A percentile compares a stretch with the other conserved stretches of the same genome.
Evolutionary conservation across 257 asterid species (phyloP).

Genomic region (Solanum bulbocastanum): DNA sequence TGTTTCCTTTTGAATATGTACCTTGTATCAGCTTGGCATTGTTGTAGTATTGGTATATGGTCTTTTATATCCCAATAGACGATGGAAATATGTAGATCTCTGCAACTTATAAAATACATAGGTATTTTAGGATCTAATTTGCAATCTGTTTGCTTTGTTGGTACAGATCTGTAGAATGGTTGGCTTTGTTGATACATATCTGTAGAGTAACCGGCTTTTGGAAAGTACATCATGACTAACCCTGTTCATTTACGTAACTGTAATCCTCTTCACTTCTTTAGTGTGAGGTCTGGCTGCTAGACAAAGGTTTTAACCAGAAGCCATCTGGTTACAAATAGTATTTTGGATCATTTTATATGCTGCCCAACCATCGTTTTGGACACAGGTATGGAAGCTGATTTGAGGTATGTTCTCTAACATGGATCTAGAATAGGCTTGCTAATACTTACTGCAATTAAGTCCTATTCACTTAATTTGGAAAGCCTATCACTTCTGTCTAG

Average conservation of each 20-base stretch:
- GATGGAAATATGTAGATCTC: slow-evolving; percentile 10
- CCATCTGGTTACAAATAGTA: slow-evolving; percentile 43
- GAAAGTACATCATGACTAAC: slow-evolving; percentile 20
- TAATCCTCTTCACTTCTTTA: slow-evolving; percentile 44
- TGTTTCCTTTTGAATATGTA: slow-evolving; percentile 30
- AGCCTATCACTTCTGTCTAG: not conserved
- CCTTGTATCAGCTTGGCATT: slow-evolving; percentile 31
- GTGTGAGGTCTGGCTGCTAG: slow-evolving; percentile 55
- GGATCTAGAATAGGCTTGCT: not conserved
- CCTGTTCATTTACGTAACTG: slow-evolving; percentile 28
- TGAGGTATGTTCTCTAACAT: slow-evolving; percentile 41
- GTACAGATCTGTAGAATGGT: slow-evolving; percentile 26
- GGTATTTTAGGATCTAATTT: slow-evolving; percentile 21
- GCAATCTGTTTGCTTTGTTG: slow-evolving; percentile 25
- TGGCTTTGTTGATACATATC: slow-evolving; percentile 32
- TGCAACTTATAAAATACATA: slow-evolving; percentile 10
- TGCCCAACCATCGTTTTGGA: slow-evolving; percentile 22
- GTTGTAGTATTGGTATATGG: slow-evolving; percentile 22
- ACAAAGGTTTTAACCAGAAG: slow-evolving; percentile 46
- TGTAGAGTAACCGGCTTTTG: slow-evolving; percentile 23
- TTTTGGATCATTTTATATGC: slow-evolving; percentile 33
- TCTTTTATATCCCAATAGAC: slow-evolving; percentile 9
- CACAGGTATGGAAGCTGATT: slow-evolving; percentile 33
- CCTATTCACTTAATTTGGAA: not conserved
- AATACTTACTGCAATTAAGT: not conserved